Conservation (phyloP, 371 early-diverging fungal species). For the Syncephalastrum racemosum region DNA sequence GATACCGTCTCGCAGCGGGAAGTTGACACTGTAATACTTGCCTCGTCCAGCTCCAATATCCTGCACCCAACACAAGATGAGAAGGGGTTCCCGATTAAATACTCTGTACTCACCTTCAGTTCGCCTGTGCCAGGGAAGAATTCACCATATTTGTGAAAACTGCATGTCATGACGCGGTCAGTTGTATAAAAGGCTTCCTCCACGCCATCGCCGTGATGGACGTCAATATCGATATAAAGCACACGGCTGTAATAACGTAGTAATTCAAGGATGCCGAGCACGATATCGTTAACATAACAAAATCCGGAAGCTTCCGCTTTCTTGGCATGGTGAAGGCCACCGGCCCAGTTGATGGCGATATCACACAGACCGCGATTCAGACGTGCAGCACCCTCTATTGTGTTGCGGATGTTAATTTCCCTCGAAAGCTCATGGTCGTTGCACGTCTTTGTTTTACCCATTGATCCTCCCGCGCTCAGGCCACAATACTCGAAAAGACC, state of each 20-base stretch:
- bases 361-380: slow-evolving; percentile 88
- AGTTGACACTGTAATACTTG: slow-evolving; percentile 93
- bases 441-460: slow-evolving; percentile 45
- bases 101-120: slow-evolving; percentile 55
- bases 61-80: slow-evolving; percentile 21
- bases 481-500: slow-evolving; percentile 91
- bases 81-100: background rate
- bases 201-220: slow-evolving; percentile 99
- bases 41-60: slow-evolving; percentile 91
- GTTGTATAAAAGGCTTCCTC: slow-evolving; percentile 99
- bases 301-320: slow-evolving; percentile 97
- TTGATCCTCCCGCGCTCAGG: slow-evolving; percentile 88
- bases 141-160: slow-evolving; percentile 99
- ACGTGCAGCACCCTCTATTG: slow-evolving; percentile 75
- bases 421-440: background rate
- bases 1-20: slow-evolving; percentile 97
- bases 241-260: slow-evolving; percentile 94
- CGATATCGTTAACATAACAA: slow-evolving; percentile 99
- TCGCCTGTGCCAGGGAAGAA: slow-evolving; percentile 99
- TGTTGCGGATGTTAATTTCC: background rate
- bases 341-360: slow-evolving; percentile 98
- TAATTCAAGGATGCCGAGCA: slow-evolving; percentile 95
- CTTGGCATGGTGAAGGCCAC: slow-evolving; percentile 99
- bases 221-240: slow-evolving; percentile 99
- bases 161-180: slow-evolving; percentile 98